These are phyloP conservation scores for Phytopythium boreale DNA, from an alignment of 352 stramenopile genomes.

Conservation along the genomic window DNA sequence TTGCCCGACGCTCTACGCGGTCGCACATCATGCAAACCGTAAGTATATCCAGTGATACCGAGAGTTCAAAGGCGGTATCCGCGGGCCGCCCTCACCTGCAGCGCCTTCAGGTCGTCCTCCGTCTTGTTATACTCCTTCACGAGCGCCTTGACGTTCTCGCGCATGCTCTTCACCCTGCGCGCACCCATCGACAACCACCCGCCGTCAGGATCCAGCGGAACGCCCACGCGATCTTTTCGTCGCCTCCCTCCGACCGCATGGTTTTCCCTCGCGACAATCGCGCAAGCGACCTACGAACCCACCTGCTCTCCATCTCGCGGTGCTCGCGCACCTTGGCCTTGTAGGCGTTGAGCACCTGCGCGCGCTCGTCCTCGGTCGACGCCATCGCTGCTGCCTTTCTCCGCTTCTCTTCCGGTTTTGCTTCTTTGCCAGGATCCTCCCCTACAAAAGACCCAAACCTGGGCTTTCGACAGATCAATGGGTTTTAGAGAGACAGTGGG, in stretches of 20 bases:
- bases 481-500: not conserved
- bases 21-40: not conserved
- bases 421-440: not conserved
- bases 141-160: slow-evolving; percentile 94
- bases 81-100: slow-evolving; percentile 44
- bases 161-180: slow-evolving; percentile 94
- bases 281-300: slow-evolving; percentile 15
- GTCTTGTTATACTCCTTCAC: slow-evolving; percentile 99
- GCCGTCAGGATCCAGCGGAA: too few species aligned
- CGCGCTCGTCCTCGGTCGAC: slow-evolving; percentile 82
- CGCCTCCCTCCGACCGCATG: not conserved
- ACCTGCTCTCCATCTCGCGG: slow-evolving; percentile 94
- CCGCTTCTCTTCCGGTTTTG: slow-evolving; percentile 3
- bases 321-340: slow-evolving; percentile 96
- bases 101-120: slow-evolving; percentile 97
- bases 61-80: not conserved
- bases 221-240: slow-evolving; percentile 4
- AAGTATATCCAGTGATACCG: not conserved
- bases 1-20: slow-evolving; percentile 94
- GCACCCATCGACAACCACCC: not conserved
- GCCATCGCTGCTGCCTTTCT: slow-evolving; percentile 30
- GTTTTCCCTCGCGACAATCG: not conserved
- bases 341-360: slow-evolving; percentile 94
- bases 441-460: not conserved
- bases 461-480: too few species aligned